Evolutionary conservation across 2,329 filamentous ascomycete species (phyloP).

Genomic region (Coniella lustricola): DNA sequence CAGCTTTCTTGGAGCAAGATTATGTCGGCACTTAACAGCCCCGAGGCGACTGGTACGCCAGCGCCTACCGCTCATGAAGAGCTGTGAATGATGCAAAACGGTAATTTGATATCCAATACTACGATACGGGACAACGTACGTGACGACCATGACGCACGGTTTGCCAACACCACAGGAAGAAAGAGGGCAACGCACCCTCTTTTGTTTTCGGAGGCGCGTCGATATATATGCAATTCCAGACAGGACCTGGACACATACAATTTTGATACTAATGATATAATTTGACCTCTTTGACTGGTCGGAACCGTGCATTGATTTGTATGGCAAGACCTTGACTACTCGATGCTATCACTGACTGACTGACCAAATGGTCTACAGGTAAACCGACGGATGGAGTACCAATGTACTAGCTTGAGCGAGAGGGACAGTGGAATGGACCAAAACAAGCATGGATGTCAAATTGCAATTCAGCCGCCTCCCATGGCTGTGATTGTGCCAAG

Average conservation of each 20-base stretch:
- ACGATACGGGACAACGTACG: slow-evolving; percentile 3
- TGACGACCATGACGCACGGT: slow-evolving; percentile 9
- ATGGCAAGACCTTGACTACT: background rate
- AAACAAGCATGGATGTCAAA: slow-evolving; percentile 95
- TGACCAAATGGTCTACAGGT: background rate
- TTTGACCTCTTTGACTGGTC: slow-evolving; percentile 1
- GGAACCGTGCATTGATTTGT: background rate
- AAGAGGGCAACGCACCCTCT: slow-evolving; percentile 1
- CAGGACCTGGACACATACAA: slow-evolving; percentile 4
- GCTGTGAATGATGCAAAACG: slow-evolving; percentile 21
- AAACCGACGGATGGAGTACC: too few relatives aligned
- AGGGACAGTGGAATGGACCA: background rate
- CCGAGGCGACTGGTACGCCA: slow-evolving; percentile 15
- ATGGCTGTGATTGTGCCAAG: slow-evolving; percentile 98
- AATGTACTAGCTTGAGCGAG: too few relatives aligned
- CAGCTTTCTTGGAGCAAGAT: slow-evolving; percentile 34
- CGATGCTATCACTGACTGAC: background rate
- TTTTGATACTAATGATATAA: slow-evolving; percentile 16
- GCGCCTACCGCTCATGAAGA: slow-evolving; percentile 20
- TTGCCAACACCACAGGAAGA: slow-evolving; percentile 1
- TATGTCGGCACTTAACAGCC: background rate
- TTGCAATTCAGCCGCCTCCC: slow-evolving; percentile 75
- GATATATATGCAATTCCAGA: slow-evolving; percentile 6
- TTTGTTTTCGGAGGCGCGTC: background rate
- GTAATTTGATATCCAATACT: background rate